Evolutionary conservation across 345 rosid genomes (phyloP).

Genomic region (Bruguiera gymnorhiza): DNA sequence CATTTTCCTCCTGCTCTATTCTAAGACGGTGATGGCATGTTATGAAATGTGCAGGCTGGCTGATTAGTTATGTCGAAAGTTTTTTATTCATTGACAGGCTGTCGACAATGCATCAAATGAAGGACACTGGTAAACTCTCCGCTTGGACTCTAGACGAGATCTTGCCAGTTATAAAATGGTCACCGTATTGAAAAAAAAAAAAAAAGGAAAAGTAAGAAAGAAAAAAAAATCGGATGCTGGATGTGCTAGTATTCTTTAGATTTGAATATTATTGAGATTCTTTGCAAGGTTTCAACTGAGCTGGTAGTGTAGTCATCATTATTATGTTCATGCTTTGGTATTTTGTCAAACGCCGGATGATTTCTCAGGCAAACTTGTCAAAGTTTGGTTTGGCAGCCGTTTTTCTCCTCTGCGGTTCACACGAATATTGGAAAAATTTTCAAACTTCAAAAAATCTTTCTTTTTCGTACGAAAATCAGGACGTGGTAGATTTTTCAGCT

Average conservation of each 20-base stretch:
- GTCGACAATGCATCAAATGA: no score
- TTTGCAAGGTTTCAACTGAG: not conserved
- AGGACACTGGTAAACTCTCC: no score
- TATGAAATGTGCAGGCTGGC: not conserved
- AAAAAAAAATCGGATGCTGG: no score
- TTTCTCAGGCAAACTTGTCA: not conserved
- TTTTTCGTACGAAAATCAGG: not conserved
- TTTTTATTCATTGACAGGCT: not conserved
- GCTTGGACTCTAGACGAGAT: not conserved
- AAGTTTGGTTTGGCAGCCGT: conserved; percentile 10
- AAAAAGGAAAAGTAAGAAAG: no score
- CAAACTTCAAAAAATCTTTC: not conserved
- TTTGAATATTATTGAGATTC: not conserved
- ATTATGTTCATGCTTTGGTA: not conserved
- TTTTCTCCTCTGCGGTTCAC: not conserved
- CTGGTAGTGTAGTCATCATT: no score
- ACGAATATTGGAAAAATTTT: no score
- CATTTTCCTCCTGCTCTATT: not conserved
- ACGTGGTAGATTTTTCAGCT: not conserved
- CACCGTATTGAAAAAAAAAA: not conserved
- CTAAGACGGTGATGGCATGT: not conserved
- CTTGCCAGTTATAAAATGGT: conserved; percentile 3
- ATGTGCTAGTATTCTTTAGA: no score
- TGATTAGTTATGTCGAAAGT: not conserved
- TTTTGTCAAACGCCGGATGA: not conserved